phyloP scores from a whole-genome alignment of 2,329 filamentous ascomycete genomes.

The Stagonosporopsis rhizophila region DNA sequence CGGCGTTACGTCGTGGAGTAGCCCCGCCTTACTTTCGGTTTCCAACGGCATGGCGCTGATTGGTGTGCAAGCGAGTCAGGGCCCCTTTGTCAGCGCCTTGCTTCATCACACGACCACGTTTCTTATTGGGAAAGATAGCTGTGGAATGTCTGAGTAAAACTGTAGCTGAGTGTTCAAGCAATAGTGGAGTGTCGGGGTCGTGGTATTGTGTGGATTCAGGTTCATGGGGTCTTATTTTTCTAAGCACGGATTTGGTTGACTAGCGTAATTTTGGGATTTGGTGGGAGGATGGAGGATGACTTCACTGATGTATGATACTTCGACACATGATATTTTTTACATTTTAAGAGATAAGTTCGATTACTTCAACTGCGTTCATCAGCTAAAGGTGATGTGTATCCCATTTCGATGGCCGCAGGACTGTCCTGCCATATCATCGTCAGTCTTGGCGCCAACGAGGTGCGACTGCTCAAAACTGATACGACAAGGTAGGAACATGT shows the following conservation, averaged over 20 bases:
- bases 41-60: conserved; percentile 18
- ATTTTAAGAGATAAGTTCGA: too few species aligned
- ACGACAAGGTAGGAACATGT: not conserved
- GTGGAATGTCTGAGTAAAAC: not conserved
- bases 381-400: not conserved
- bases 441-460: conserved; percentile 31
- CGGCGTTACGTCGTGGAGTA: not conserved
- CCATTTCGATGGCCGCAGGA: not conserved
- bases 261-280: not conserved
- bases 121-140: not conserved
- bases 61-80: conserved; percentile 16
- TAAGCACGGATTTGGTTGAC: not conserved
- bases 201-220: not conserved
- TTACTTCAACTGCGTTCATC: not conserved
- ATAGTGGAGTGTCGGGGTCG: not conserved
- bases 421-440: conserved; percentile 9
- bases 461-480: not conserved
- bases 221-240: too few species aligned
- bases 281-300: not conserved
- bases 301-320: not conserved
- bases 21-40: not conserved
- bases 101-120: conserved; percentile 5
- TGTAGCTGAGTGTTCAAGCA: too few species aligned
- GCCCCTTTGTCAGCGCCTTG: conserved; percentile 5
- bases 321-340: not conserved